Conservation (phyloP, 306 rosid species). For the Styphnolobium japonicum region DNA sequence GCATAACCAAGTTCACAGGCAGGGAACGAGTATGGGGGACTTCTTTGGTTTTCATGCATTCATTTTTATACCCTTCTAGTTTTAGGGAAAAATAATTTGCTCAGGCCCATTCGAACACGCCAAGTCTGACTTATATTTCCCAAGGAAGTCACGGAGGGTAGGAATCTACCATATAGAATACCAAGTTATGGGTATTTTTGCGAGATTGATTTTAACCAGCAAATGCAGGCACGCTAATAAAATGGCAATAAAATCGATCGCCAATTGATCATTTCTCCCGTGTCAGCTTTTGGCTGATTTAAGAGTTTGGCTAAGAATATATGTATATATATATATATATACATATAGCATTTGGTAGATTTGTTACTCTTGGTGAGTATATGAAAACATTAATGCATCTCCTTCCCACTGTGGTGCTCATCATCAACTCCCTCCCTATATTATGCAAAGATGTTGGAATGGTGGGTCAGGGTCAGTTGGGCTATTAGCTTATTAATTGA, state of each 20-base stretch:
- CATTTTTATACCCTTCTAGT: not conserved
- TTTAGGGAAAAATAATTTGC: not conserved
- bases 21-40: not conserved
- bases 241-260: not conserved
- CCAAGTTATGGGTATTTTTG: not conserved
- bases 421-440: not conserved
- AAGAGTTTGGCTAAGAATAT: not conserved
- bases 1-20: not conserved
- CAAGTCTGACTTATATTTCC: conserved; percentile 24
- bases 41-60: conserved; percentile 6
- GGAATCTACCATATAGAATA: not conserved
- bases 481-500: not conserved
- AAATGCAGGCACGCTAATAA: not conserved
- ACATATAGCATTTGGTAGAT: not conserved
- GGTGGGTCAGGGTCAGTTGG: conserved; percentile 23
- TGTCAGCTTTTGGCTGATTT: not conserved
- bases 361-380: not conserved
- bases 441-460: conserved; percentile 6
- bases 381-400: conserved; percentile 1
- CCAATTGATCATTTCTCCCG: not conserved
- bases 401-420: not conserved
- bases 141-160: conserved; percentile 29
- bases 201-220: not conserved
- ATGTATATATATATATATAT: too few species aligned
- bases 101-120: conserved; percentile 24